These are phyloP conservation scores for Starmerella vitae DNA, from an alignment of 805 yeast genomes.

Conservation along the genomic window DNA sequence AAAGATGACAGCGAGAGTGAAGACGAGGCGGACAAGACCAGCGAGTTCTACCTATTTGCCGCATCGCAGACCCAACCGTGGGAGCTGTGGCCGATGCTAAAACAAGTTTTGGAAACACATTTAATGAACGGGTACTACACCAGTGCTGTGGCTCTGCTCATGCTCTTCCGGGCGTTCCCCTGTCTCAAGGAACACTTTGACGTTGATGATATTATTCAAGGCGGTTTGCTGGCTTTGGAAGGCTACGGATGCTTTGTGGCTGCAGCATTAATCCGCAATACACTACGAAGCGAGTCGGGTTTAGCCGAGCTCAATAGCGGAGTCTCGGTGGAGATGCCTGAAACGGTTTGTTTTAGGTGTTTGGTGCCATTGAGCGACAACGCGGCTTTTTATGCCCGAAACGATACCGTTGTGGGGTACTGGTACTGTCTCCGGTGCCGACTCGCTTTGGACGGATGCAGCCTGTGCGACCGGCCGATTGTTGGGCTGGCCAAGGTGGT, in stretches of 20 bases:
- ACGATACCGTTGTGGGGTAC: constrained; percentile 41
- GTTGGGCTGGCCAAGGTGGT: constrained; percentile 51
- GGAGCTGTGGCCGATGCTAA: constrained; percentile 19
- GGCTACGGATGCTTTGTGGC: constrained; percentile 31
- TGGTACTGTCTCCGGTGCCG: constrained; percentile 79
- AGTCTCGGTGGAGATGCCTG: constrained; percentile 24
- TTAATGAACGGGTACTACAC: constrained; percentile 13
- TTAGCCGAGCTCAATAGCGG: not conserved
- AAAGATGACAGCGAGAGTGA: not conserved
- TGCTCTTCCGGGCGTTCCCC: constrained; percentile 16
- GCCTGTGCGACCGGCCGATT: constrained; percentile 64
- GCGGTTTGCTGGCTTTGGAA: constrained; percentile 13
- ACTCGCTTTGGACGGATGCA: constrained; percentile 50
- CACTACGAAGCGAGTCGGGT: constrained; percentile 4
- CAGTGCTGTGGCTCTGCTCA: constrained; percentile 15
- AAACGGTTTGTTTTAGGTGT: constrained; percentile 35
- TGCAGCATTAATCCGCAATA: constrained; percentile 31
- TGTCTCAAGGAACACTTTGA: constrained; percentile 5
- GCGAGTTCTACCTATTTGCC: constrained; percentile 5
- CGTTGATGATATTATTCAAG: constrained; percentile 13
- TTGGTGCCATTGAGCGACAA: constrained; percentile 25
- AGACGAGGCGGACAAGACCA: not conserved
- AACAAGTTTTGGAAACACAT: constrained; percentile 1
- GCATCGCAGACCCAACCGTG: constrained; percentile 8
- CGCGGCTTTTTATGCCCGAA: constrained; percentile 20